Evolutionary conservation across 1,139 yeast genomes (phyloP), one percentile per base, ranked within the genome.

Genomic region (Zhuliangozyma parablackwelliae): DNA sequence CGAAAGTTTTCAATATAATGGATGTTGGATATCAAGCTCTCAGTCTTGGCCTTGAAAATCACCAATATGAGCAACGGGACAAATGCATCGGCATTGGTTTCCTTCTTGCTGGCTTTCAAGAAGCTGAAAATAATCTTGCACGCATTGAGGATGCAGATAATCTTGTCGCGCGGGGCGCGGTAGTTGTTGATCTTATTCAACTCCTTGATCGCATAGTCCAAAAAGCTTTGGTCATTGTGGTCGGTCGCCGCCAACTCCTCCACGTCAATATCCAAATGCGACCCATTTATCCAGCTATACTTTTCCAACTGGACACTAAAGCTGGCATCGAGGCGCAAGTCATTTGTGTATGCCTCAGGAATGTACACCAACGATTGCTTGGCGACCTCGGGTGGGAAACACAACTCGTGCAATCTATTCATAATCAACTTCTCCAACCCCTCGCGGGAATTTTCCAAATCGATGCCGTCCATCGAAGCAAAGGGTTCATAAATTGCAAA

Each of bases 91-190:
- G 99, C 99, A 47, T 90, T 90, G 2, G 75, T 67, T 50, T 87
- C 95, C 41, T 69, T 67, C 39, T 81, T 83, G 29, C 77, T 75
- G 39, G 82, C 84, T 46, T 89, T 80, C 38, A 94, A 73, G 39
- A 87, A 70, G 12, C 96, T 95, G 66, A 89, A 89, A 7, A 94
- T 82, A 11, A 92, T 90, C 57, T 92, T 92, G 56, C 97, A 90
- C 40, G 94, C 81, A 61, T 94, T 94, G 42, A 94, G 68, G 7
- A 92, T 71, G 56, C 98, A 92, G 33, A 92, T 88, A 44, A 89
- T 82, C 54, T 94, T 94, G 54, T 94, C 98, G 38, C 98, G 70
- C 9, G 98, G 98, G 0, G 97, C 94, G 50, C 95, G 75, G 57
- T 84, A 94, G 38, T 77, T 73, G 56, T 86, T 85, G 51, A 92